These are phyloP conservation scores for Crassisporium funariophilum DNA, from an alignment of 768 basidiomycete species.

Conservation along the genomic window DNA sequence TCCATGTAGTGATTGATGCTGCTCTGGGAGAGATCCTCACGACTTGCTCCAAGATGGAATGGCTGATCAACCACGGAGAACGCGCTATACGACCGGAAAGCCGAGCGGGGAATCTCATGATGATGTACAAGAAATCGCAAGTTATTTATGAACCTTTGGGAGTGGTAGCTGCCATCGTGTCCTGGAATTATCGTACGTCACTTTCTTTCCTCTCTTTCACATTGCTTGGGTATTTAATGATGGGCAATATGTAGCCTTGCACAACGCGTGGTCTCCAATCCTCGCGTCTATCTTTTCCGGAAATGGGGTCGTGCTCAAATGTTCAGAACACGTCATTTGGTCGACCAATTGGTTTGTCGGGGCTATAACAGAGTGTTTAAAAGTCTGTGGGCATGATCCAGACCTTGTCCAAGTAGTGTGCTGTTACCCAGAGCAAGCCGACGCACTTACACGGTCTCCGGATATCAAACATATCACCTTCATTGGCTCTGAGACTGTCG, in stretches of 20 bases:
- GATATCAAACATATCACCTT: constrained; percentile 93
- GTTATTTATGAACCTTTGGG: constrained; percentile 91
- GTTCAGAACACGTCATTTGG: constrained; percentile 92
- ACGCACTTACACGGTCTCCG: constrained; percentile 76
- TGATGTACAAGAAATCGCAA: constrained; percentile 75
- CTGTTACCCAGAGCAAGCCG: constrained; percentile 87
- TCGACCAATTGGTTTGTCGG: constrained; percentile 82
- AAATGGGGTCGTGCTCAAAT: constrained; percentile 88
- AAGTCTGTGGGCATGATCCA: constrained; percentile 77
- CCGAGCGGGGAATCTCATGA: constrained; percentile 64
- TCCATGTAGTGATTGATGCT: constrained; percentile 79
- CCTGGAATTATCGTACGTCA: constrained; percentile 87
- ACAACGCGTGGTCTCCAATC: constrained; percentile 94
- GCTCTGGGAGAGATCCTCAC: constrained; percentile 93
- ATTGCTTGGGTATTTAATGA: neutral
- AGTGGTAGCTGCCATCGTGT: constrained; percentile 89
- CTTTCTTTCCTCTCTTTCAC: constrained; percentile 2
- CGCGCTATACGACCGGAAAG: constrained; percentile 70
- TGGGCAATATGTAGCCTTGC: constrained; percentile 60
- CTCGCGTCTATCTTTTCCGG: constrained; percentile 89
- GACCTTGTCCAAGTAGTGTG: constrained; percentile 91
- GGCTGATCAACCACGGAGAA: constrained; percentile 87
- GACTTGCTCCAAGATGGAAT: constrained; percentile 94
- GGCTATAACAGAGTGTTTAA: constrained; percentile 75
- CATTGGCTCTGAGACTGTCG: constrained; percentile 81